Conservation (phyloP, 108 stramenopile genomes). For the Nannochloropsis salina region DNA sequence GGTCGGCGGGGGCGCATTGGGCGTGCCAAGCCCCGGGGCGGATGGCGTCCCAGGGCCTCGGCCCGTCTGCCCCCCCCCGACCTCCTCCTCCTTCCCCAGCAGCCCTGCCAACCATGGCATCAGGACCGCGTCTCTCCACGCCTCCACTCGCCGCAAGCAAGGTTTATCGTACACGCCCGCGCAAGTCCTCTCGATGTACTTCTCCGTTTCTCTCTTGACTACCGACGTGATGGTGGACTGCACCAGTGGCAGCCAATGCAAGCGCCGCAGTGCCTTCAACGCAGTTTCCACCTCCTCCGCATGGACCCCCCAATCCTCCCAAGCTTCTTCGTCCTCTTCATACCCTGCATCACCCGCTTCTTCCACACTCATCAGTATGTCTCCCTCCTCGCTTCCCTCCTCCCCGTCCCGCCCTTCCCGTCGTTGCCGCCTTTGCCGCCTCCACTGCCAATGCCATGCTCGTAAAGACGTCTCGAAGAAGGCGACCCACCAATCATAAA, state of each 20-base stretch:
- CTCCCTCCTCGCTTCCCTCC: slow-evolving; percentile 11
- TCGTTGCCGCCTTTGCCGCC: background rate
- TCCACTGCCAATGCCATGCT: slow-evolving; percentile 8
- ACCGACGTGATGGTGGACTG: slow-evolving; percentile 27
- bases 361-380: slow-evolving; percentile 19
- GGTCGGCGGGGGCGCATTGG: background rate
- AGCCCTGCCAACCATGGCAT: slow-evolving; percentile 29
- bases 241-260: slow-evolving; percentile 41
- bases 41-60: background rate
- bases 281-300: slow-evolving; percentile 28
- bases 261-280: slow-evolving; percentile 27
- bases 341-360: slow-evolving; percentile 12
- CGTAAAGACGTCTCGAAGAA: background rate
- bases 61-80: background rate
- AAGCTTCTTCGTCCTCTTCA: slow-evolving; percentile 12
- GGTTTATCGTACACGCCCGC: slow-evolving; percentile 37
- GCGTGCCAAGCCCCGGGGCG: background rate
- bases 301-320: slow-evolving; percentile 18
- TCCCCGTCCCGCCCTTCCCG: background rate
- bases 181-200: slow-evolving; percentile 37
- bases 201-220: slow-evolving; percentile 25
- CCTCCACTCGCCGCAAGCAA: slow-evolving; percentile 22
- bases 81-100: slow-evolving; percentile 5
- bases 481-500: background rate
- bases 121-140: slow-evolving; percentile 36